phyloP scores from a whole-genome alignment of 768 basidiomycete genomes.

The Lentinula boryana region DNA sequence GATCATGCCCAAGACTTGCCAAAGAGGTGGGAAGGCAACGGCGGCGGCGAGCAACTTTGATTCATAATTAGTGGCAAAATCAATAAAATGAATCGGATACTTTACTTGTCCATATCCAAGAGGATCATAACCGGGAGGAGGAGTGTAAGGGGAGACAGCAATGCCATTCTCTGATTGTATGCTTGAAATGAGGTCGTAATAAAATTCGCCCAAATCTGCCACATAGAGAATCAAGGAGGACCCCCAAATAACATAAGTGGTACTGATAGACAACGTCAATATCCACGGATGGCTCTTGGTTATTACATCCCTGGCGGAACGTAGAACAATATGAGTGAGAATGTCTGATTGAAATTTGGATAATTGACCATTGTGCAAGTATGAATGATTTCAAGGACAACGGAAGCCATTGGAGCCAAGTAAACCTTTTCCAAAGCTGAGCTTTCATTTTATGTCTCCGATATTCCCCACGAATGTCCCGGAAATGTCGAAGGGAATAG shows the following conservation, averaged over 20 bases:
- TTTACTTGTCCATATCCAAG: constrained; percentile 1
- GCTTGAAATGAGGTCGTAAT: not conserved
- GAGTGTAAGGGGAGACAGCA: not conserved
- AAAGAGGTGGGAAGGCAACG: constrained; percentile 2
- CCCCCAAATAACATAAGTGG: constrained; percentile 5
- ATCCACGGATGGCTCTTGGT: constrained; percentile 7
- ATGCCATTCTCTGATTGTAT: not conserved
- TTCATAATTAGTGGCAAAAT: not conserved
- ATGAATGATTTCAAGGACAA: not conserved
- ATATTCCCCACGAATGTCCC: constrained; percentile 6
- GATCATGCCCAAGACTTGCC: not conserved
- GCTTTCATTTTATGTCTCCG: not conserved
- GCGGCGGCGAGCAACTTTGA: constrained; percentile 2
- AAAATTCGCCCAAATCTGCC: not conserved
- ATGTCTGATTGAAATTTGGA: not conserved
- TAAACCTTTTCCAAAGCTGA: not conserved
- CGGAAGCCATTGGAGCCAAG: constrained; percentile 3
- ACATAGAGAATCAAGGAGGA: constrained; percentile 1
- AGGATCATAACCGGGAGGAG: not conserved
- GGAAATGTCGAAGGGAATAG: constrained; percentile 6
- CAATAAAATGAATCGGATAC: not conserved
- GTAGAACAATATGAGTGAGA: not conserved
- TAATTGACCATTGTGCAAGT: constrained; percentile 1
- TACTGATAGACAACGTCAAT: not conserved
- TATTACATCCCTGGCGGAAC: constrained; percentile 1